A percentile compares a stretch with the other conserved stretches of the same genome.
These are phyloP conservation scores for Filobasidium wieringae DNA, from an alignment of 768 basidiomycete genomes.

Conservation along the genomic window DNA sequence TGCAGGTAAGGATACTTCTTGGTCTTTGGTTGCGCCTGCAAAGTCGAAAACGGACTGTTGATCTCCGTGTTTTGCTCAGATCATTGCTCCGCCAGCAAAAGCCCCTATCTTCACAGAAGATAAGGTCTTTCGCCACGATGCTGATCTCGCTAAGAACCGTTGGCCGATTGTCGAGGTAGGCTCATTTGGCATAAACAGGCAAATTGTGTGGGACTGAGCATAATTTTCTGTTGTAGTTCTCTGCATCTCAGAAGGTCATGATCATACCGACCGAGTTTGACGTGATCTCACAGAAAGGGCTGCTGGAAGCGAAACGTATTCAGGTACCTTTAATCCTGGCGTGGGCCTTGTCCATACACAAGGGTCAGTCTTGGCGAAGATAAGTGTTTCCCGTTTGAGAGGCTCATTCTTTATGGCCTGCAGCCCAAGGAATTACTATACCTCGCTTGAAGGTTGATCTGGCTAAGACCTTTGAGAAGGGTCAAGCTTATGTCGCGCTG, in stretches of 20 bases:
- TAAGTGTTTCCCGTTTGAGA: not conserved
- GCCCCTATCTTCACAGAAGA: no score
- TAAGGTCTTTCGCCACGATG: not conserved
- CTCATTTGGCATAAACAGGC: not conserved
- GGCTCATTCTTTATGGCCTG: not conserved
- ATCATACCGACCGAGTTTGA: slow-evolving; percentile 53
- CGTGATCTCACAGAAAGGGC: slow-evolving; percentile 51
- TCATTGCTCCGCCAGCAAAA: no score
- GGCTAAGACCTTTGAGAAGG: slow-evolving; percentile 21
- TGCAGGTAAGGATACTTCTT: no score
- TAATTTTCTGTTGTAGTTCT: slow-evolving; percentile 51
- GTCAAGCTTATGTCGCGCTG: slow-evolving; percentile 45
- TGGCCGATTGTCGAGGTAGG: slow-evolving; percentile 12
- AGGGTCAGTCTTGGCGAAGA: not conserved
- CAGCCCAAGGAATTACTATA: slow-evolving; percentile 24
- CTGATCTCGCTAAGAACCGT: not conserved
- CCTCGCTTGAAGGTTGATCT: slow-evolving; percentile 23
- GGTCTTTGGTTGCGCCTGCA: no score
- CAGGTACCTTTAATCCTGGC: slow-evolving; percentile 21
- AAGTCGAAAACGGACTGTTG: no score
- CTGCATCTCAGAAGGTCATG: slow-evolving; percentile 43
- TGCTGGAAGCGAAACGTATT: slow-evolving; percentile 40
- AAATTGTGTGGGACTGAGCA: not conserved
- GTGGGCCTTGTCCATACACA: slow-evolving; percentile 26
- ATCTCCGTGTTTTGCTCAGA: no score